Conservation (phyloP, 164 flowering plant species). For the Kalanchoe fedtschenkoi region DNA sequence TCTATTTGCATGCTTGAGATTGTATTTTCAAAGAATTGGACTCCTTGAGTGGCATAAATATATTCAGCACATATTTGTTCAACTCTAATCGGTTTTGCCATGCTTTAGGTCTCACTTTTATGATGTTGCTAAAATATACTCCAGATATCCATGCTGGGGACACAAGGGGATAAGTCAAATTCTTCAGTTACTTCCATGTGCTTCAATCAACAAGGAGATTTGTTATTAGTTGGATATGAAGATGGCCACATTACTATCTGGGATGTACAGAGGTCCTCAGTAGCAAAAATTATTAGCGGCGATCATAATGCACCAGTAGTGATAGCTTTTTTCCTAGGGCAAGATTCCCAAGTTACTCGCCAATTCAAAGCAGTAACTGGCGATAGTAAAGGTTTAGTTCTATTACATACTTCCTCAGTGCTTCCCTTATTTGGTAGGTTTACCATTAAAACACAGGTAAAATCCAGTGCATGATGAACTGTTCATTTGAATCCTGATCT, state of each 20-base stretch:
- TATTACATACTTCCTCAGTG: slow-evolving; percentile 53
- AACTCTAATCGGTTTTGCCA: slow-evolving; percentile 6
- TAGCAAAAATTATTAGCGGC: slow-evolving; percentile 59
- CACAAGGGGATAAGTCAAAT: slow-evolving; percentile 66
- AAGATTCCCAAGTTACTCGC: slow-evolving; percentile 73
- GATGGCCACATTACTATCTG: slow-evolving; percentile 83
- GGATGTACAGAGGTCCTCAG: slow-evolving; percentile 69
- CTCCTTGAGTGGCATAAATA: not conserved
- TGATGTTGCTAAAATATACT: not conserved
- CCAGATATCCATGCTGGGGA: slow-evolving; percentile 73
- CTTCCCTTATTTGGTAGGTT: slow-evolving; percentile 55
- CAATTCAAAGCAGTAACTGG: slow-evolving; percentile 88
- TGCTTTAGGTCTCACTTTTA: slow-evolving; percentile 5
- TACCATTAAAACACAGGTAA: slow-evolving; percentile 61
- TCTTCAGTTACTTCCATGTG: slow-evolving; percentile 81
- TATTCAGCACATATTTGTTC: not conserved
- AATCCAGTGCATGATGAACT: not conserved
- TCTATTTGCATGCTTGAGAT: not conserved
- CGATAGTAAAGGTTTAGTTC: slow-evolving; percentile 80
- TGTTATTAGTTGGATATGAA: slow-evolving; percentile 87
- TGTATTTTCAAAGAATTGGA: not conserved
- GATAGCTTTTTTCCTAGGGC: slow-evolving; percentile 73
- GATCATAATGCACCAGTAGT: slow-evolving; percentile 82
- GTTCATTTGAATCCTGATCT: not conserved
- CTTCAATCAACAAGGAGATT: slow-evolving; percentile 92